Base-by-base conservation (phyloP, 257 asterid genomes). In the Ilex asprella region DNA sequence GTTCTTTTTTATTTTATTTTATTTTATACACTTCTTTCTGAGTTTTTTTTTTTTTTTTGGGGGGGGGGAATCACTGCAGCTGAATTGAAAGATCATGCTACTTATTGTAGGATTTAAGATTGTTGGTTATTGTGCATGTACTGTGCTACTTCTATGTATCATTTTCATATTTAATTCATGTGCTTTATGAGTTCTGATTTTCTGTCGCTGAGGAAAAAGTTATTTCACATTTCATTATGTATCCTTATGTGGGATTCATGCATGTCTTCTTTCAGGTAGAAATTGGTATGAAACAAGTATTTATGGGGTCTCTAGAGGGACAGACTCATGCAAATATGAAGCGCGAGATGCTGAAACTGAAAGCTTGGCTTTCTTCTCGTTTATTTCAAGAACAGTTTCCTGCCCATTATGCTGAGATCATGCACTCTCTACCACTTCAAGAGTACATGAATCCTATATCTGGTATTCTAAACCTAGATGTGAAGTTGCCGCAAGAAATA, bases 321-420 rank as follows among this genome's bases (percentile, higher is more conserved):
- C 70, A 71, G 67, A 73, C 94, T 49, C 88, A 87, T 67, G 88
- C 95, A 67, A 77, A 79, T 64, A 61, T 87, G 70, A 77, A 65
- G 73, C 82, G 78, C 53, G 79, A 87, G 78, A 70, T 70, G 59
- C 64, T 89, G 39, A 93, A 85, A 64, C 76, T 85, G 67, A 89
- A 85, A 76, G 84, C 95, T 53, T 81, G 92, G 81, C 88, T 93
- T 73, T 87, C 97, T 62, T 84, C 99, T 55, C 58, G 70, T 71
- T 63, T 89, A 69, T 93, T 89, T 71, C 78, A 64, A 73, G 86
- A 89, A 75, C 88, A 87, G 68, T 93, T 89, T 67, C 97, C 96
- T 10, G 69, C 72, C 57, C 96, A 87, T 76, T 81, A 84, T 75
- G 81, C 76, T 55, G 94, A 86, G 79, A 71, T 88, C 70, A 67